Evolutionary conservation across 2,329 filamentous ascomycete genomes (phyloP), one percentile per base, ranked within the genome.

Genomic region (Fusarium avenaceum): DNA sequence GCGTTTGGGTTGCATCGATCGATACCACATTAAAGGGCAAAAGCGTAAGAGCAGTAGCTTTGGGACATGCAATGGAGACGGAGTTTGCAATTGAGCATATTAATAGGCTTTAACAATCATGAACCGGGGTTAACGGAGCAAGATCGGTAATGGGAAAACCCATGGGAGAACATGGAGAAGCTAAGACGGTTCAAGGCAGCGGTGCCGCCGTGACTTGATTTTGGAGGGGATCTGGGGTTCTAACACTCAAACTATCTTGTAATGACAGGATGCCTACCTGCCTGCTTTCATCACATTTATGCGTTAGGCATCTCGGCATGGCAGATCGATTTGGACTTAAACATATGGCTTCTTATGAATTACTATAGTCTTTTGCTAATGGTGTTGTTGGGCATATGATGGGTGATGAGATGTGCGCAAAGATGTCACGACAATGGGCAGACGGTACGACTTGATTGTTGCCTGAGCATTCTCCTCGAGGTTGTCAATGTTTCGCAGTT

Each of bases 1-100:
- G 67, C 53, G 54, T 69, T 72, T 67, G 38, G 45, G 45, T 51
- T 56, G 40, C 11, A 51, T 42, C 40, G 56, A 70, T 61, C 46
- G 57, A 69, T 60, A 64, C 46, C 57, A 22, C 22, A 33, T n/a
- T 17, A 6, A 57, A 38, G 32, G 15, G 43, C 33, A 28, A 51
- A 65, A 33, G 65, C 20, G 30, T 33, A 39, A 22, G 39, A 22
- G 45, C 19, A 22, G 32, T 22, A 19, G 22, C 13, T 44, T 48
- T 48, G 35, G 38, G 51, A 33, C 32, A 39, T 49, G 26, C 49
- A 39, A 38, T n/a, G 52, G 50, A 42, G 26, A 45, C 14, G 57
- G 61, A 55, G 61, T 69, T 69, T 35, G 39, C 33, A 48, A 43
- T 57, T 46, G 7, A 57, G 42, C 42, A 57, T 51, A 22, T 55